Evolutionary conservation across 2,329 filamentous ascomycete species (phyloP).

Genomic region (Lachnellula occidentalis): DNA sequence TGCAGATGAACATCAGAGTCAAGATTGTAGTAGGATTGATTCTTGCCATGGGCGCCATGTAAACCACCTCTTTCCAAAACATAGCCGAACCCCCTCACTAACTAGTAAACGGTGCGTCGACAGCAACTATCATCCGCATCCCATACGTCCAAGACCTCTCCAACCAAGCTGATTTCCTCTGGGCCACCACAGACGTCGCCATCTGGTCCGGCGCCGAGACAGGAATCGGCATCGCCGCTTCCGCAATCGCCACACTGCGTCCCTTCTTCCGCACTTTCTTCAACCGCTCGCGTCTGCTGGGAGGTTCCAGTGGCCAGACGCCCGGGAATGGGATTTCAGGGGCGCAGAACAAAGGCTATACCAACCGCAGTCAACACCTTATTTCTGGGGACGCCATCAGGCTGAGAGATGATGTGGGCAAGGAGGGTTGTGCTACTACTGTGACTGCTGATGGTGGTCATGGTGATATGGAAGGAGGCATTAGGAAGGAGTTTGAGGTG

Average conservation of each 20-base stretch:
- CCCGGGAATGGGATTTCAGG: too few relatives aligned
- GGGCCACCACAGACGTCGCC: slow-evolving; percentile 36
- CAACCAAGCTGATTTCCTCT: slow-evolving; percentile 34
- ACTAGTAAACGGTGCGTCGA: slow-evolving; percentile 30
- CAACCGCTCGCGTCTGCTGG: slow-evolving; percentile 8
- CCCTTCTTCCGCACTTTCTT: slow-evolving; percentile 31
- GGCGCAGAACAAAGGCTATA: too few relatives aligned
- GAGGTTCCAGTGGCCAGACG: neutral
- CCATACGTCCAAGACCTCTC: slow-evolving; percentile 36
- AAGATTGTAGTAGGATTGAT: slow-evolving; percentile 33
- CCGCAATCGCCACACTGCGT: slow-evolving; percentile 36
- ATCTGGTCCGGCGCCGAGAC: slow-evolving; percentile 40
- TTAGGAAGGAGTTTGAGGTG: too few relatives aligned
- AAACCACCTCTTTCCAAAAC: slow-evolving; percentile 16
- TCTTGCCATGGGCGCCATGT: slow-evolving; percentile 34
- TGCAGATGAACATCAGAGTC: slow-evolving; percentile 36
- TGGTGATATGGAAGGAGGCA: too few relatives aligned
- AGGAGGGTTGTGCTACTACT: too few relatives aligned
- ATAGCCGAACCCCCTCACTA: slow-evolving; percentile 4
- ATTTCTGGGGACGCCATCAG: too few relatives aligned
- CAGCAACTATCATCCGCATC: slow-evolving; percentile 38
- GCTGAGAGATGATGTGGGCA: too few relatives aligned
- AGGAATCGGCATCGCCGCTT: slow-evolving; percentile 36
- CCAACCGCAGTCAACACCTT: too few relatives aligned
- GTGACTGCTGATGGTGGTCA: too few relatives aligned